phyloP scores from a whole-genome alignment of 73 alveolate species.

The Paramecium bursaria region DNA sequence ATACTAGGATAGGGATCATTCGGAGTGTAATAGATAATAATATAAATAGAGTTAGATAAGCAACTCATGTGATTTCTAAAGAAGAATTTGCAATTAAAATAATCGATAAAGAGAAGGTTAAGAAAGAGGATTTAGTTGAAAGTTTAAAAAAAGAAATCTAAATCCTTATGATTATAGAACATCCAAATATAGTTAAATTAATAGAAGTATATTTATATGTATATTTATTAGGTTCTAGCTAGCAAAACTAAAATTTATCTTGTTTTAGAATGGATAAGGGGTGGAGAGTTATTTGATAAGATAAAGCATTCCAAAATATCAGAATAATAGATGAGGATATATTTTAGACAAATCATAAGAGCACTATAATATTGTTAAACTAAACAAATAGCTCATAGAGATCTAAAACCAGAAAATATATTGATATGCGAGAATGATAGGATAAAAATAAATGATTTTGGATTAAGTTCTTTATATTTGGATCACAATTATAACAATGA shows the following conservation, averaged over 20 bases:
- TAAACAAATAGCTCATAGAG: constrained; percentile 82
- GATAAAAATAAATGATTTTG: constrained; percentile 90
- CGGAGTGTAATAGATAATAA: constrained; percentile 58
- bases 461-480: constrained; percentile 75
- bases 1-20: constrained; percentile 70
- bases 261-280: constrained; percentile 69
- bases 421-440: constrained; percentile 83
- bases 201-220: constrained; percentile 52
- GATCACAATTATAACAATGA: constrained; percentile 54
- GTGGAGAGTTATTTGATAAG: constrained; percentile 70
- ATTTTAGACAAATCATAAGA: constrained; percentile 62
- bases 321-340: constrained; percentile 63
- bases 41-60: constrained; percentile 64
- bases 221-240: constrained; percentile 35
- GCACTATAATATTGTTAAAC: constrained; percentile 61
- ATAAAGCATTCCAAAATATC: constrained; percentile 48
- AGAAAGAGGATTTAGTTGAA: constrained; percentile 71
- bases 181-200: constrained; percentile 65
- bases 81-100: constrained; percentile 71
- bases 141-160: constrained; percentile 65
- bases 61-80: constrained; percentile 54
- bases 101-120: constrained; percentile 71
- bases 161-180: constrained; percentile 66
- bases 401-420: constrained; percentile 91
- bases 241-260: constrained; percentile 69